A percentile compares a stretch with the other conserved stretches of the same genome.
phyloP scores from a whole-genome alignment of 1,284 basidiomycete species.

The Ganoderma meredithae region DNA sequence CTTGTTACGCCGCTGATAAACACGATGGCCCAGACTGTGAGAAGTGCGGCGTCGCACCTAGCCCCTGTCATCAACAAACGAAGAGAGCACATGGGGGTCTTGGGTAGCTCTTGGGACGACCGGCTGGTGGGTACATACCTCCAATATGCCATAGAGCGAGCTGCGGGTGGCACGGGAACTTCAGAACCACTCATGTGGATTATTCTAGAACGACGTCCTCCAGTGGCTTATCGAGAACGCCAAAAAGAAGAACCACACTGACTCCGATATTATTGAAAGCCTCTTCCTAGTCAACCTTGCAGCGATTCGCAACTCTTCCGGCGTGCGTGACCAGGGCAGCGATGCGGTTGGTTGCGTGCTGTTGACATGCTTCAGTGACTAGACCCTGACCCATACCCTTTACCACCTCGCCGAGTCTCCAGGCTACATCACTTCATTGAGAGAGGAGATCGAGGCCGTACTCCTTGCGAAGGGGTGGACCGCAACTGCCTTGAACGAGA shows the following conservation, averaged over 20 bases:
- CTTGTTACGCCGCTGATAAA: neutral
- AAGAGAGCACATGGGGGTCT: neutral
- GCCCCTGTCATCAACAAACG: neutral
- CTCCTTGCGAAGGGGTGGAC: constrained; percentile 49
- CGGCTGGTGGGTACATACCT: neutral
- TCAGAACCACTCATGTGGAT: neutral
- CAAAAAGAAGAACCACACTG: neutral
- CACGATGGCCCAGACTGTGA: neutral
- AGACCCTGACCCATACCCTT: constrained; percentile 42
- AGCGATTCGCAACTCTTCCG: constrained; percentile 22
- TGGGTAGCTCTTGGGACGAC: neutral
- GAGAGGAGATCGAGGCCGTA: constrained; percentile 52
- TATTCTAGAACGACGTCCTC: neutral
- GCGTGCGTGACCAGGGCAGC: neutral
- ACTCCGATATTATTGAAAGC: neutral
- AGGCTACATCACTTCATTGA: constrained; percentile 44
- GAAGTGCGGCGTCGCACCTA: neutral
- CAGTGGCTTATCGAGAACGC: neutral
- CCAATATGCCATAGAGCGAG: neutral
- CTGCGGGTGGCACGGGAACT: no score
- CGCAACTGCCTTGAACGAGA: constrained; percentile 49
- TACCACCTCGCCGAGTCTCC: constrained; percentile 47
- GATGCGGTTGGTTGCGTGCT: neutral
- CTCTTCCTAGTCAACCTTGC: neutral
- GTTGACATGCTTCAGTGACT: neutral